Evolutionary conservation across 2,329 filamentous ascomycete genomes (phyloP).

Genomic region (Diaporthe sp.): DNA sequence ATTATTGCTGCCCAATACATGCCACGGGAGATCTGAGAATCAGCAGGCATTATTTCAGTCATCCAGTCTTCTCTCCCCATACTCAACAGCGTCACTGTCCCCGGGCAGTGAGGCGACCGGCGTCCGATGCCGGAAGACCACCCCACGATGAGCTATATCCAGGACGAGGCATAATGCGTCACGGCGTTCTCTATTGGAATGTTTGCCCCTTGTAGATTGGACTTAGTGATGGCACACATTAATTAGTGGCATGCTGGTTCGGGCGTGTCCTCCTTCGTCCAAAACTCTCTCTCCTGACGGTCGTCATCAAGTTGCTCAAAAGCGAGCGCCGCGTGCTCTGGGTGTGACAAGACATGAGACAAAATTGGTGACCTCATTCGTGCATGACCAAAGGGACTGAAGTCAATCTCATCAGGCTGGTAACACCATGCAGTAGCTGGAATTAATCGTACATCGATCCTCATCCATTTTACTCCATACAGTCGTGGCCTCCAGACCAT

Average conservation of each 20-base stretch:
- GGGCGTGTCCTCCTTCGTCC: background rate
- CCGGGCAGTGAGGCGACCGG: background rate
- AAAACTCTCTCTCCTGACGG: background rate
- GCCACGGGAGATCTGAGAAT: background rate
- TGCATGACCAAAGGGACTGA: background rate
- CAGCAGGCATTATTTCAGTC: background rate
- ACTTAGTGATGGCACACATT: background rate
- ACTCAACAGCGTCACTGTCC: background rate
- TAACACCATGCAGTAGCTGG: conserved; percentile 1
- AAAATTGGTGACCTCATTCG: background rate
- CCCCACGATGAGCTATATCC: background rate
- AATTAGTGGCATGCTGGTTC: background rate
- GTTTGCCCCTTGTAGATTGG: background rate
- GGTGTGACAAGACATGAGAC: background rate
- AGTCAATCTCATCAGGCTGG: background rate
- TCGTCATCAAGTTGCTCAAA: conserved; percentile 8
- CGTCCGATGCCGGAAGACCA: conserved; percentile 1
- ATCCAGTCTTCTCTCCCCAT: background rate
- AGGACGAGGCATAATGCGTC: background rate
- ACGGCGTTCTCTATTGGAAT: background rate
- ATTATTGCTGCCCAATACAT: background rate
- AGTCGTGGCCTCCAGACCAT: background rate
- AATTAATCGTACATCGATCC: background rate
- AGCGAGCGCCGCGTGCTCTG: background rate
- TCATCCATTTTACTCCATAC: background rate